Percentiles rank a stretch among this genome's conserved stretches.
phyloP scores from a whole-genome alignment of 192 early-diverging fungal genomes.

The Coemansia asiatica region DNA sequence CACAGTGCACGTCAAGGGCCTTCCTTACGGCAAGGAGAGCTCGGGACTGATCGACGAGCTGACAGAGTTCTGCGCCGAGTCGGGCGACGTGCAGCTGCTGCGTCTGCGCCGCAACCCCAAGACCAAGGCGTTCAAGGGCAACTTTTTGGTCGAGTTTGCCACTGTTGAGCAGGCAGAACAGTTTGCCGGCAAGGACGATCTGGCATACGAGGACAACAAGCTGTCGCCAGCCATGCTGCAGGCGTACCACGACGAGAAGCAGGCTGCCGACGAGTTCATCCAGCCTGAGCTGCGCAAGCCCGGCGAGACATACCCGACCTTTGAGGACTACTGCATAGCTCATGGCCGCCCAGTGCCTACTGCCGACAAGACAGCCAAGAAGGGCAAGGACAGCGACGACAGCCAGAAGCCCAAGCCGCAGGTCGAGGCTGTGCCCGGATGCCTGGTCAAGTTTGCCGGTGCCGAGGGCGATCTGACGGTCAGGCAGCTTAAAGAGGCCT shows the following conservation, averaged over 20 bases:
- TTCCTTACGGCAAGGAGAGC: conserved; percentile 37
- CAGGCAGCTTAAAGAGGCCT: conserved; percentile 30
- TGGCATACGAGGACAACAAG: conserved; percentile 27
- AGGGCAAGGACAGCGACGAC: conserved; percentile 8
- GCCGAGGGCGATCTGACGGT: conserved; percentile 19
- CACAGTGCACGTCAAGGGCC: conserved; percentile 53
- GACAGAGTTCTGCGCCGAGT: conserved; percentile 25
- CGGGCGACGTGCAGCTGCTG: conserved; percentile 29
- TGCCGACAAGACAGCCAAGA: conserved; percentile 1
- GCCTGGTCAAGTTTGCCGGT: conserved; percentile 39
- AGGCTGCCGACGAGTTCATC: conserved; percentile 39
- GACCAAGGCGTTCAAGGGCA: conserved; percentile 55
- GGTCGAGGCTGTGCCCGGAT: conserved; percentile 17
- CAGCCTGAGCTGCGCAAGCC: conserved; percentile 53
- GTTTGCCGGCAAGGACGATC: conserved; percentile 18
- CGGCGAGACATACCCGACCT: conserved; percentile 33
- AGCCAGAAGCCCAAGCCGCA: conserved; percentile 6
- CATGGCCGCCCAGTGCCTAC: conserved; percentile 27
- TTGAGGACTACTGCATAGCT: conserved; percentile 46
- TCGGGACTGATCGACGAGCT: conserved; percentile 30
- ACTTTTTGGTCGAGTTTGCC: conserved; percentile 40
- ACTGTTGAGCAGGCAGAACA: conserved; percentile 37
- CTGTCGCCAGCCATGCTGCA: conserved; percentile 25
- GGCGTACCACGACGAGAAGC: conserved; percentile 55
- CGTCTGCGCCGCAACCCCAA: conserved; percentile 52